These are phyloP conservation scores for Albizia julibrissin DNA, from an alignment of 306 rosid species.

Conservation along the genomic window DNA sequence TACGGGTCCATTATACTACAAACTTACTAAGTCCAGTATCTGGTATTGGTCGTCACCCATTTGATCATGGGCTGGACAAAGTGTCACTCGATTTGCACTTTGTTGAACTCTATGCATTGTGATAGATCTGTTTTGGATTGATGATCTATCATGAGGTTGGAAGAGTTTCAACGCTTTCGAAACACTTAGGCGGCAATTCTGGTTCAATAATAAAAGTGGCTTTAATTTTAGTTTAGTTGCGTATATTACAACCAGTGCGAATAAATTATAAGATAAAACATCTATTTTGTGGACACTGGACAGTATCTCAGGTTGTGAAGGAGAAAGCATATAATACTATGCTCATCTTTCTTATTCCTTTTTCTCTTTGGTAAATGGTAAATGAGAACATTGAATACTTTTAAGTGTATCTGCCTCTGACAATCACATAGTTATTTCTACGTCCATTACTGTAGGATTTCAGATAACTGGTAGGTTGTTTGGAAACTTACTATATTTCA, in stretches of 20 bases:
- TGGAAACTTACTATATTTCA: background rate
- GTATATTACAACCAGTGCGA: background rate
- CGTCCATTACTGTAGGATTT: background rate
- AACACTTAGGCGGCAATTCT: background rate
- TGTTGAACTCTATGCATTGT: background rate
- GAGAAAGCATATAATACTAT: background rate
- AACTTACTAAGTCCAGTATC: background rate
- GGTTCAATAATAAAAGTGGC: background rate
- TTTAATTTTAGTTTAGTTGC: background rate
- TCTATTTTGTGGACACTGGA: conserved; percentile 1
- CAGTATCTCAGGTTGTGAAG: background rate
- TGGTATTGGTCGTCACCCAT: background rate
- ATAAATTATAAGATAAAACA: conserved; percentile 1
- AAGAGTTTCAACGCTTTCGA: background rate
- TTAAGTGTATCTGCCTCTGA: background rate
- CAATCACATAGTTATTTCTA: background rate
- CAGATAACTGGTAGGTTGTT: background rate
- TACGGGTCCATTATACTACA: background rate
- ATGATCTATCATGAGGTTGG: background rate
- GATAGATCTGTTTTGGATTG: background rate
- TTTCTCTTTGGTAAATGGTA: background rate
- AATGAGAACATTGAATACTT: background rate
- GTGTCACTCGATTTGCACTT: background rate
- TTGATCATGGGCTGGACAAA: background rate
- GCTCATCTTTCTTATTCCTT: background rate